Conservation (phyloP, 176 grass and related monocot genomes). For the Oryza brachyantha region DNA sequence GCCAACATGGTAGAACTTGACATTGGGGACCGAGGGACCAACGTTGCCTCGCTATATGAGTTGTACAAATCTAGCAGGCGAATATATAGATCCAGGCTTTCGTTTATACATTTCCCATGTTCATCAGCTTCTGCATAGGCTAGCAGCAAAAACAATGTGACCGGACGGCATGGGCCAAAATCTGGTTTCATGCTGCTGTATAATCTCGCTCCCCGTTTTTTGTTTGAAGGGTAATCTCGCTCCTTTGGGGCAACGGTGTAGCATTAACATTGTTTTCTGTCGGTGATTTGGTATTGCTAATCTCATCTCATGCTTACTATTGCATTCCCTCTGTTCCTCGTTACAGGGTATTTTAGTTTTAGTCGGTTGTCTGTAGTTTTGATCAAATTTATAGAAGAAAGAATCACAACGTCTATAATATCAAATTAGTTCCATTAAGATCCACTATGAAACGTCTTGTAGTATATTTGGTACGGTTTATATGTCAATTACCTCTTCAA, state of each 20-base stretch:
- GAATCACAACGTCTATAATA: no score
- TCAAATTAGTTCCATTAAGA: no score
- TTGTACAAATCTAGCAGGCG: slow-evolving; percentile 40
- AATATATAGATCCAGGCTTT: slow-evolving; percentile 20
- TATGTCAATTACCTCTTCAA: no score
- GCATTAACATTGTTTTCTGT: not conserved
- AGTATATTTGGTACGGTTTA: no score
- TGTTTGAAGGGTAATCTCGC: not conserved
- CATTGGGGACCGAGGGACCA: not conserved
- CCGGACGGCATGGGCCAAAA: not conserved
- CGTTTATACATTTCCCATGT: not conserved
- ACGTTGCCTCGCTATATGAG: not conserved
- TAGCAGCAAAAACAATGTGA: not conserved
- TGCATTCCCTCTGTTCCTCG: no score
- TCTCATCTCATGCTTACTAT: not conserved
- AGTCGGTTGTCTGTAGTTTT: no score
- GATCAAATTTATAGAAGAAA: no score
- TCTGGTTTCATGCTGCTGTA: not conserved
- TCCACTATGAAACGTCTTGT: no score
- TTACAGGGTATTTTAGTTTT: no score
- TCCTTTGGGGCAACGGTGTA: not conserved
- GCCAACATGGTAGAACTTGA: not conserved
- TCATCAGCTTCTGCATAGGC: not conserved
- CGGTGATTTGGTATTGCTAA: not conserved
- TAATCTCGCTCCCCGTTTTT: not conserved